Evolutionary conservation across 129 eudicot genomes (phyloP), one percentile per base, ranked within the genome.

Genomic region (Tagetes patula): DNA sequence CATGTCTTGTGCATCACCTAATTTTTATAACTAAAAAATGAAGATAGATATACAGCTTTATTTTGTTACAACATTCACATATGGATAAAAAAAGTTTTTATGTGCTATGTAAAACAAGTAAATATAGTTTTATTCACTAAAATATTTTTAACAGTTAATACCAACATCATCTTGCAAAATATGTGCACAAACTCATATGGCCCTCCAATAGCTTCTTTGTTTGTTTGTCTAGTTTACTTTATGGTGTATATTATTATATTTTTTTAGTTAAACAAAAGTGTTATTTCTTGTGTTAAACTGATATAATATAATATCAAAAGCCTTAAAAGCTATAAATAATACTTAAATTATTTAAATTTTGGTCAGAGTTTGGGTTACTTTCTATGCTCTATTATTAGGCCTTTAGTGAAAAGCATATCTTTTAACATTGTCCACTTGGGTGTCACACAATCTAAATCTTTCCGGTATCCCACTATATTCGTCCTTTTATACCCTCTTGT

Each of bases 331-430:
- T 3, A 52, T 20, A 14, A 3, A 52, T n/a, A 52, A 20, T 8
- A 52, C 32, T 52, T 52, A 7, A 52, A 52, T 52, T 52, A 52
- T 52, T 54, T 8, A 54, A 54, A 54, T n/a, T 20, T 27, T 30
- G 61, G 61, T 54, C 61, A 54, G 36, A 20, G 34, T 54, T 20
- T 54, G 61, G 61, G 33, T 20, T 54, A 27, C 61, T 54, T 54
- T 54, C 34, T 54, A 11, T 20, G 61, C 27, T 54, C 34, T 54
- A 54, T 54, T 54, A 54, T 54, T 54, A 54, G 6, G 10, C 61
- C 61, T 54, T 52, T 54, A 27, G 8, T 54, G 11, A 54, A 54
- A 54, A 54, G 36, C 36, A 36, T 54, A 20, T 54, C 61, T 30
- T 20, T 7, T 54, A 20, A 6, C 12, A 54, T 54, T 54, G 61